phyloP scores from a whole-genome alignment of 345 rosid genomes.

The Eutrema japonicum region DNA sequence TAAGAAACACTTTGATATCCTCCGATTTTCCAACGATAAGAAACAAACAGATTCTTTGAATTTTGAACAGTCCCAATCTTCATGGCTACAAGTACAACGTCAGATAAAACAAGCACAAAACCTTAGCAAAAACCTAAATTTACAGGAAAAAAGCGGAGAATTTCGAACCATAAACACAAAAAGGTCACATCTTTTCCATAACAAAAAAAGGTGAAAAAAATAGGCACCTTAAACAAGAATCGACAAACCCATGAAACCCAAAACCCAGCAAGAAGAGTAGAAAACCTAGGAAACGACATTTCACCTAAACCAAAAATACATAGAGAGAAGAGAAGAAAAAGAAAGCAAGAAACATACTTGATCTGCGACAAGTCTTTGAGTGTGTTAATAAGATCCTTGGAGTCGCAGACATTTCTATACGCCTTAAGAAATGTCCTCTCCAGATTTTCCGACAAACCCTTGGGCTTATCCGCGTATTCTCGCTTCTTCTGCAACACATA shows the following conservation, averaged over 20 bases:
- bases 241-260: neutral
- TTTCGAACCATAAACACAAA: neutral
- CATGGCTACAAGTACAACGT: neutral
- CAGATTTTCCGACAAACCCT: conserved; percentile 71
- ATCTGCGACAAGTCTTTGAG: conserved; percentile 77
- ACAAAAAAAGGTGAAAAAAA: neutral
- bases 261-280: neutral
- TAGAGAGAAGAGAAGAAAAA: neutral
- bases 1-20: conserved; percentile 6
- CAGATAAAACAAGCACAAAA: neutral
- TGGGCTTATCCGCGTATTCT: conserved; percentile 66
- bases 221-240: neutral
- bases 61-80: neutral
- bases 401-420: conserved; percentile 54
- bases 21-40: neutral
- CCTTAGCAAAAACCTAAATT: neutral
- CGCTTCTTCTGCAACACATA: conserved; percentile 67
- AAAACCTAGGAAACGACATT: neutral
- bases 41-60: neutral
- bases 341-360: conserved; percentile 55
- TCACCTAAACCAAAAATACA: neutral
- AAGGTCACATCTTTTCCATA: neutral
- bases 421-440: conserved; percentile 68
- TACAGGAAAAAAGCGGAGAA: neutral
- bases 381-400: conserved; percentile 57